Conservation (phyloP, 805 yeast genomes). For the Blastobotrys chiropterorum region DNA sequence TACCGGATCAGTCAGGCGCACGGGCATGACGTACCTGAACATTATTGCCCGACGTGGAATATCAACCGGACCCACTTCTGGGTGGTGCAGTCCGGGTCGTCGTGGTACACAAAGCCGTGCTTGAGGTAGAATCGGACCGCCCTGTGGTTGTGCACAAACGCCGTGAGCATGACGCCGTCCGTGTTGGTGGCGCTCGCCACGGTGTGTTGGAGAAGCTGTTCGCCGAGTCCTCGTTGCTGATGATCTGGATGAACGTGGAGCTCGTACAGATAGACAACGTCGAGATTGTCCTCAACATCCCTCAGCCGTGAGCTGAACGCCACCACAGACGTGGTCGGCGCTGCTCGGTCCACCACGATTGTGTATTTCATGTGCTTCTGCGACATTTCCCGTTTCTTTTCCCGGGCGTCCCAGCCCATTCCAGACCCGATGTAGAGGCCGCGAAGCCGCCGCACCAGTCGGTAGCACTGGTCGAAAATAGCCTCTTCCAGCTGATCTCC, state of each 20-base stretch:
- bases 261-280: slow-evolving; percentile 25
- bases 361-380: slow-evolving; percentile 17
- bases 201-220: slow-evolving; percentile 6
- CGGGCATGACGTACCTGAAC: no score
- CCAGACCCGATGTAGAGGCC: slow-evolving; percentile 22
- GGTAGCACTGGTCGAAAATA: slow-evolving; percentile 17
- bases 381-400: slow-evolving; percentile 23
- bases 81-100: no score
- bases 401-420: slow-evolving; percentile 22
- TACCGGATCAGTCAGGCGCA: no score
- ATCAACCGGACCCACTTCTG: no score
- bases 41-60: no score
- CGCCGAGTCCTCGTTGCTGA: slow-evolving; percentile 22
- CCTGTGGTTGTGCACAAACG: background rate
- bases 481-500: no score
- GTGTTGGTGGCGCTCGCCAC: no score
- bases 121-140: no score
- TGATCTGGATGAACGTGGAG: slow-evolving; percentile 19
- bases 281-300: slow-evolving; percentile 15
- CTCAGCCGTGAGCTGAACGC: slow-evolving; percentile 19
- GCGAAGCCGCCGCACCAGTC: slow-evolving; percentile 19
- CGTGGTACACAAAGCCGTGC: no score
- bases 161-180: background rate
- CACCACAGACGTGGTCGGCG: slow-evolving; percentile 1
- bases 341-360: slow-evolving; percentile 6